Conservation (phyloP, 495 filamentous ascomycete genomes). For the Neurospora intermedia region DNA sequence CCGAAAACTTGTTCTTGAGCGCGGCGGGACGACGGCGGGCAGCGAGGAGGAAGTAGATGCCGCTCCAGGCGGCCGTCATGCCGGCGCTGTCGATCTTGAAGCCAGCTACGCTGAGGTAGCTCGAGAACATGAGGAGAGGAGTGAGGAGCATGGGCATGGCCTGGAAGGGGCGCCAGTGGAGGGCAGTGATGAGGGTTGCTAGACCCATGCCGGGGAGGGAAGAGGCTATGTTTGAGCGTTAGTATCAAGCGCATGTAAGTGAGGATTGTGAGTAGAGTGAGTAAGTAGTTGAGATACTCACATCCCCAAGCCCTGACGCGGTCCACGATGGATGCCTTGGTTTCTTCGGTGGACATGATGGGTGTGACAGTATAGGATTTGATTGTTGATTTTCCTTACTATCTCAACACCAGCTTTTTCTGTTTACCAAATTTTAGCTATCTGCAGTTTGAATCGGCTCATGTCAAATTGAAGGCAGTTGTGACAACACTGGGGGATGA, state of each 20-base stretch:
- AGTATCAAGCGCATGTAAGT: neutral
- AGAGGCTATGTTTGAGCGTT: slow-evolving; percentile 46
- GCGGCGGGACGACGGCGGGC: slow-evolving; percentile 48
- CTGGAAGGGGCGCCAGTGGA: slow-evolving; percentile 66
- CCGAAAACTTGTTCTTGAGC: slow-evolving; percentile 49
- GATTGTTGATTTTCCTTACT: neutral
- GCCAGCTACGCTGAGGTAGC: slow-evolving; percentile 69
- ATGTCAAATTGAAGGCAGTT: neutral
- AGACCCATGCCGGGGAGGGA: slow-evolving; percentile 68
- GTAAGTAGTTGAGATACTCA: neutral
- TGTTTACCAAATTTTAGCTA: neutral
- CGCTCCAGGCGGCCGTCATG: slow-evolving; percentile 75
- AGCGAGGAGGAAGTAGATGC: slow-evolving; percentile 72
- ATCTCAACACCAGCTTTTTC: neutral
- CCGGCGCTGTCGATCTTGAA: slow-evolving; percentile 78
- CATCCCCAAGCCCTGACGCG: slow-evolving; percentile 4
- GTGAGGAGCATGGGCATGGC: slow-evolving; percentile 69
- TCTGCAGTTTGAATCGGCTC: neutral
- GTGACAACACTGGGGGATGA: neutral
- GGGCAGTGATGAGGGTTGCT: slow-evolving; percentile 67
- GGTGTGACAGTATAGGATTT: neutral
- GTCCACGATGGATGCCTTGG: neutral
- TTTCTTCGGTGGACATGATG: slow-evolving; percentile 2
- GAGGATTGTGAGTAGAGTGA: neutral
- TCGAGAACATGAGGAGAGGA: slow-evolving; percentile 72